Base-by-base conservation (phyloP, 139 green algal species). In the Edaphochlamys debaryana region DNA sequence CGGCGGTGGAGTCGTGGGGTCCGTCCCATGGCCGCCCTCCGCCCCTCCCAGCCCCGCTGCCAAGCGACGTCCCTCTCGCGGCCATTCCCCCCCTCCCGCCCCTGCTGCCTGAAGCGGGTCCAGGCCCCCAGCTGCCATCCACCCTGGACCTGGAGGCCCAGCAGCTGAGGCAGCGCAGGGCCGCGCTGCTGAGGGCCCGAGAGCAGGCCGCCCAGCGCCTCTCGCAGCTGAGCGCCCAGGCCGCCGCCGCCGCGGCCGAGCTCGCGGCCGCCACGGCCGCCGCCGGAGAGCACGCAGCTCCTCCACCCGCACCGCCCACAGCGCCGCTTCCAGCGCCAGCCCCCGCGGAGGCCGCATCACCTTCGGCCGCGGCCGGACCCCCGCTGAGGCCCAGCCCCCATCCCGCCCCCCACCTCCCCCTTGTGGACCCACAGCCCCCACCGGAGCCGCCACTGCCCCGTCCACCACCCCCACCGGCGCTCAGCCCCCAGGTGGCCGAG, bases 61-160 rank as follows among this genome's bases (percentile, higher is more conserved):
- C 9, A 32, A 29, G 19, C 19, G 3, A 32, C 17, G 3, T 23
- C 56, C 7, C 19, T 32, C 56, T 63, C 19, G 41, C 41, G 20
- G 42, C 30, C 30, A 11, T 45, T 0, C 20, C 42, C 8, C 13
- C 42, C 19, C 17, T 41, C 0, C 5, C 42, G 38, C 7, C 42
- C 0, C 37, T 78, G 48, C 17, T 30, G 30, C 42, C 69, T 32
- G 27, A 8, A 9, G 20, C 66, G 9, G 8, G 1, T 20, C 17
- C 19, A 54, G 11, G 2, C 25, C 29, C 8, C 2, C 66, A 41
- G 42, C 30, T 4, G 30, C 75, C 71, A 4, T 27, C 60, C 17
- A 52, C 40, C 19, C 41, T 81, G 15, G 15, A 32, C 9, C 58
- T 81, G 29, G 75, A 81, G 40, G 75, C 30, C 29, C 40, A 81